These are phyloP conservation scores for Spinacia oleracea DNA, from an alignment of 179 eudicot species.

Conservation along the genomic window DNA sequence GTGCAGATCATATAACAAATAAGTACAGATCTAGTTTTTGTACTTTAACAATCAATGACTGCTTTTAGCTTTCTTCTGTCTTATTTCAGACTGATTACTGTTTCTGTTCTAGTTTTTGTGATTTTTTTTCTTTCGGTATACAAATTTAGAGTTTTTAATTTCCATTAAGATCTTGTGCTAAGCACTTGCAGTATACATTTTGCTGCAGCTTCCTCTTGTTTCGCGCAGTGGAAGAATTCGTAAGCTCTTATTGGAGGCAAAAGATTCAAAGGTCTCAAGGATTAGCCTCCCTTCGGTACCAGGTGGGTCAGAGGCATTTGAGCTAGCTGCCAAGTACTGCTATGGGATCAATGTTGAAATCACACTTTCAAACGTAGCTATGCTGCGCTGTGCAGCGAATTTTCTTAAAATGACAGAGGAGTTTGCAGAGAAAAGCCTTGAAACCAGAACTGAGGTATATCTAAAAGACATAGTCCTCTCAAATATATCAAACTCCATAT, in stretches of 20 bases:
- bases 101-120: too few species aligned
- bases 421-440: conserved; percentile 64
- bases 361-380: conserved; percentile 68
- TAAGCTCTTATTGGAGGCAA: conserved; percentile 60
- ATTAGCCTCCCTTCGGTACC: conserved; percentile 63
- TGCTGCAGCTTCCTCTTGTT: conserved; percentile 85
- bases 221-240: conserved; percentile 88
- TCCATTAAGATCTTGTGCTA: not conserved
- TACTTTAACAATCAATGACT: not conserved
- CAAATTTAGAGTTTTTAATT: not conserved
- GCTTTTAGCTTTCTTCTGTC: not conserved
- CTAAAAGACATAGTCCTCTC: too few species aligned
- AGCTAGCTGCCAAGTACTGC: conserved; percentile 90
- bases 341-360: conserved; percentile 79
- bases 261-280: conserved; percentile 58
- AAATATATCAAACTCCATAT: too few species aligned
- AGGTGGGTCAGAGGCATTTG: conserved; percentile 87
- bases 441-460: too few species aligned
- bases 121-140: not conserved
- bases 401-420: conserved; percentile 94
- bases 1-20: too few species aligned
- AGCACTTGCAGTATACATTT: not conserved
- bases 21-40: too few species aligned
- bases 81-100: not conserved
- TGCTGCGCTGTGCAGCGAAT: conserved; percentile 75